phyloP scores from a whole-genome alignment of 768 basidiomycete species.

The Dioszegia hungarica region DNA sequence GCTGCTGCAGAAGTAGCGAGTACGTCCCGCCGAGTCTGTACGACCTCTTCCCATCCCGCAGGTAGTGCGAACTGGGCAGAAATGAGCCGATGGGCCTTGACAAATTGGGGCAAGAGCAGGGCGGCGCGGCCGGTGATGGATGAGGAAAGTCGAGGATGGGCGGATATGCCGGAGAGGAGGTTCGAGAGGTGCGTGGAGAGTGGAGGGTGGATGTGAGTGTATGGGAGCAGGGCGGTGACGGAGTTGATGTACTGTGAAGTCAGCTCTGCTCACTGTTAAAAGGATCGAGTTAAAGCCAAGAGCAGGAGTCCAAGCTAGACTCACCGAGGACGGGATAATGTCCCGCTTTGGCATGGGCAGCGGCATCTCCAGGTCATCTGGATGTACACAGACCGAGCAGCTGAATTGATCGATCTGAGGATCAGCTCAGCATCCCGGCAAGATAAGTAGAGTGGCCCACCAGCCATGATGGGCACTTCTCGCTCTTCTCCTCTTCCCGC shows the following conservation, averaged over 20 bases:
- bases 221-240: slow-evolving; percentile 24
- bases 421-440: neutral
- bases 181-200: slow-evolving; percentile 30
- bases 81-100: slow-evolving; percentile 31
- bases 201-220: slow-evolving; percentile 37
- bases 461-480: slow-evolving; percentile 28
- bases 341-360: neutral
- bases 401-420: slow-evolving; percentile 11
- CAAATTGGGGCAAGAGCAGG: slow-evolving; percentile 15
- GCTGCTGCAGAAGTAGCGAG: neutral
- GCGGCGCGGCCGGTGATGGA: slow-evolving; percentile 18
- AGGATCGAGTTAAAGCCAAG: neutral
- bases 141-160: slow-evolving; percentile 22
- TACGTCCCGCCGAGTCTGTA: neutral
- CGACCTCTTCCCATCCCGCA: slow-evolving; percentile 8
- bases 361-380: slow-evolving; percentile 1
- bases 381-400: neutral
- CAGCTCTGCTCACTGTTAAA: neutral
- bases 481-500: slow-evolving; percentile 16
- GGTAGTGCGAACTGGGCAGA: slow-evolving; percentile 21
- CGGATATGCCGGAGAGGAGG: slow-evolving; percentile 26
- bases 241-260: slow-evolving; percentile 18
- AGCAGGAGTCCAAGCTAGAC: neutral
- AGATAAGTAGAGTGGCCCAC: slow-evolving; percentile 21
- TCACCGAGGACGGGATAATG: neutral